Evolutionary conservation across 2,329 filamentous ascomycete species (phyloP), one percentile per base, ranked within the genome.

Genomic region (Cercospora sp.): DNA sequence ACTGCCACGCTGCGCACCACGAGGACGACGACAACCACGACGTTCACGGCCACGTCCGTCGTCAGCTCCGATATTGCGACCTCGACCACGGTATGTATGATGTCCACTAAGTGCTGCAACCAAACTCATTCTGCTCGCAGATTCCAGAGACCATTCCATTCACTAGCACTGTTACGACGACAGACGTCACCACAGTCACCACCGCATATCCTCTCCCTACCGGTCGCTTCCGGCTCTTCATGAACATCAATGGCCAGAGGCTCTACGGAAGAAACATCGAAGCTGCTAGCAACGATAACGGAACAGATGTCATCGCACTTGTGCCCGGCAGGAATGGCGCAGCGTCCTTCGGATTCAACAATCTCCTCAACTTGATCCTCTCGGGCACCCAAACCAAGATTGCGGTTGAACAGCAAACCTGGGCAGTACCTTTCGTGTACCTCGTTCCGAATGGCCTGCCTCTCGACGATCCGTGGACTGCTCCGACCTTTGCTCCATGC

Each of bases 281-380:
- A n/a, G 62, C 62, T 23, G 62, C 48, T 20, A 64, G 62, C 51
- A 58, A 42, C n/a, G 42, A 33, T n/a, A 55, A 28, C n/a, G 62
- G 62, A 16, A 64, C 53, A 45, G 62, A 64, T 28, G 62, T 64
- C 7, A 64, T 64, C 36, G 62, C 62, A 36, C 62, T 64, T 10
- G 55, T 53, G 28, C 20, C 62, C 8, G 51, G 23, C 18, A 33
- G 23, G 42, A 28, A 31, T 8, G 51, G 51, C 18, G 48, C 48
- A 33, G 51, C 62, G n/a, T 45, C 51, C 1, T 64, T 55, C 30
- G 62, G 53, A 1, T 58, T 64, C 51, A 64, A 58, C 48, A 57
- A 42, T 23, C 48, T 63, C 12, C 28, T 64, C 30, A 64, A 64
- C 23, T 40, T 64, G 62, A 57, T 64, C 51, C 48, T 64, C 13